Evolutionary conservation across 352 stramenopile genomes (phyloP).

Genomic region (Thraustochytrium sp.): DNA sequence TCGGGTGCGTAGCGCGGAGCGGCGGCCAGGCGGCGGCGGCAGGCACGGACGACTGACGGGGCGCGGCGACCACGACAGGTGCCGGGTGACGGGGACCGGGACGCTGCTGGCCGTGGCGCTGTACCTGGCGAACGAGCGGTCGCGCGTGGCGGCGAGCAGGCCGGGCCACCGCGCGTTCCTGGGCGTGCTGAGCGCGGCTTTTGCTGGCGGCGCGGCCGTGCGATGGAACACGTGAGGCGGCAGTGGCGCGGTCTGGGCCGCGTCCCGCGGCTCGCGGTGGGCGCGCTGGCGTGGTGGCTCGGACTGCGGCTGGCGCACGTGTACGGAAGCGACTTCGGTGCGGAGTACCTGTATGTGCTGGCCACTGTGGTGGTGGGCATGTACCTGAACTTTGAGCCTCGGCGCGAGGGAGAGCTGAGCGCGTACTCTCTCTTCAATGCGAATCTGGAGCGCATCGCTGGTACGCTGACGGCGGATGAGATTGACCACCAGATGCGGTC

Average conservation of each 20-base stretch:
- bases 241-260: background rate
- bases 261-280: no score
- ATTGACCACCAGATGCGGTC: constrained; percentile 29
- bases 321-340: background rate
- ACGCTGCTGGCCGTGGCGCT: background rate
- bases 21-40: background rate
- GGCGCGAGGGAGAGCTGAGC: background rate
- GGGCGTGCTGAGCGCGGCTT: background rate
- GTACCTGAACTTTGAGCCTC: background rate
- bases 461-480: background rate
- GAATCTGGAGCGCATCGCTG: background rate
- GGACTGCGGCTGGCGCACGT: background rate
- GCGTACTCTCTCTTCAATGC: constrained; percentile 17
- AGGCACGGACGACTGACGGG: background rate
- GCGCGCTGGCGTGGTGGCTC: background rate
- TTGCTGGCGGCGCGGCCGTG: background rate
- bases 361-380: background rate
- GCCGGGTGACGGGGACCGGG: constrained; percentile 9
- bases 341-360: background rate
- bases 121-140: constrained; percentile 15
- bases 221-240: constrained; percentile 9
- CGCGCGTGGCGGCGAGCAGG: background rate
- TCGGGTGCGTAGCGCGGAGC: background rate
- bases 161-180: background rate
- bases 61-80: background rate